Base-by-base conservation (phyloP, 306 rosid genomes). In the Quercus wislizeni region DNA sequence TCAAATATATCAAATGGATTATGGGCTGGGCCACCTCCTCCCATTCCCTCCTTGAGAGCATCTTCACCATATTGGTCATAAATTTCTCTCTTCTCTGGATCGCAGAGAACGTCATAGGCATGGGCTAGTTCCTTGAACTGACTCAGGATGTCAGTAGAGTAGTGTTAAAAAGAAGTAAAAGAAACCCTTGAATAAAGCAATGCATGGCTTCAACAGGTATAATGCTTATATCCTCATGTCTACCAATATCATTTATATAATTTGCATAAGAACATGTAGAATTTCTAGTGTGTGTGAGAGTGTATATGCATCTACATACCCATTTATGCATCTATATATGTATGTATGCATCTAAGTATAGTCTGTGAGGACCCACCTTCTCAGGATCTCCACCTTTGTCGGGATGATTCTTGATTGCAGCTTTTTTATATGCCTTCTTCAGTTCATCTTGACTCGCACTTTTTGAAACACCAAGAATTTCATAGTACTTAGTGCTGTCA, bases 361-460 rank as follows among this genome's bases (percentile, higher is more conserved):
- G 68, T 55, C 41, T 79, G 61, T 30, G 63, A 75, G 23, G 33
- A 52, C 74, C 81, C 23, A 92, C 97, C 90, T 92, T 92, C 76
- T 92, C 94, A 68, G 97, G 94, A 75, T 92, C 97, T 55, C 97
- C 97, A 76, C 94, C 97, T 77, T 92, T 90, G 73, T 92, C 97
- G 1, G 94, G 97, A 83, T 92, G 97, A 74, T 87, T 92, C 88
- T 86, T 87, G 33, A 92, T 90, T 15, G 97, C 97, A 3, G 94
- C 94, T 80, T 83, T 92, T 73, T 68, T 88, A 69, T 92, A 92
- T 64, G 97, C 97, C 75, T 92, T 92, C 83, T 92, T 92, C 54
- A 90, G 87, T 80, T 92, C 97, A 71, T 92, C 94, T 67, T 87
- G 86, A 84, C 74, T 84, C 1, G 93, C 89, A 78, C 6, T 87